Conservation (phyloP, 2,329 filamentous ascomycete genomes). For the Aspergillus sclerotialis region DNA sequence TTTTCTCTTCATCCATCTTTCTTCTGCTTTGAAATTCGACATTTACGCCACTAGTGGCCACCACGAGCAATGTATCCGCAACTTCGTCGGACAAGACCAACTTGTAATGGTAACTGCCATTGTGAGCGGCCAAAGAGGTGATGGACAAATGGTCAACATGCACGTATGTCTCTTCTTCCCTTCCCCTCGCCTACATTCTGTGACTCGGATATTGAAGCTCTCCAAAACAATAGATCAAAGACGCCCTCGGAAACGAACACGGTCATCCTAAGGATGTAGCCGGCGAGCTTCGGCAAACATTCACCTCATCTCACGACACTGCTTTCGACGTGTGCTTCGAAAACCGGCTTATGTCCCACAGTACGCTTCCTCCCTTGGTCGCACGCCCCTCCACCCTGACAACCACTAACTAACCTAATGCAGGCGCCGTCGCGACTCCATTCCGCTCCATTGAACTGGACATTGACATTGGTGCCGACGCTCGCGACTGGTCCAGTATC, state of each 20-base stretch:
- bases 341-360: constrained; percentile 61
- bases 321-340: constrained; percentile 97
- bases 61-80: constrained; percentile 82
- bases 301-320: constrained; percentile 85
- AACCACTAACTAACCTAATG: constrained; percentile 1
- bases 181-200: too few species aligned
- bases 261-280: constrained; percentile 82
- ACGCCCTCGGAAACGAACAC: constrained; percentile 94
- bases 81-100: constrained; percentile 88
- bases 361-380: constrained; percentile 45
- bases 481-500: constrained; percentile 96
- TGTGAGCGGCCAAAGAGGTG: constrained; percentile 75
- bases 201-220: too few species aligned
- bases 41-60: constrained; percentile 63
- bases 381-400: neutral
- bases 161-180: constrained; percentile 52
- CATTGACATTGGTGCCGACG: constrained; percentile 92
- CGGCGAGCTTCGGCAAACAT: constrained; percentile 87
- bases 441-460: constrained; percentile 78
- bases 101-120: constrained; percentile 92
- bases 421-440: constrained; percentile 41
- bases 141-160: constrained; percentile 91
- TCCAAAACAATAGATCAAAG: constrained; percentile 66
- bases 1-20: constrained; percentile 29
- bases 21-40: constrained; percentile 84